A percentile compares a stretch with the other conserved stretches of the same genome.
Evolutionary conservation across 1,284 basidiomycete genomes (phyloP).

Genomic region (Phylloboletellus chloephorus): DNA sequence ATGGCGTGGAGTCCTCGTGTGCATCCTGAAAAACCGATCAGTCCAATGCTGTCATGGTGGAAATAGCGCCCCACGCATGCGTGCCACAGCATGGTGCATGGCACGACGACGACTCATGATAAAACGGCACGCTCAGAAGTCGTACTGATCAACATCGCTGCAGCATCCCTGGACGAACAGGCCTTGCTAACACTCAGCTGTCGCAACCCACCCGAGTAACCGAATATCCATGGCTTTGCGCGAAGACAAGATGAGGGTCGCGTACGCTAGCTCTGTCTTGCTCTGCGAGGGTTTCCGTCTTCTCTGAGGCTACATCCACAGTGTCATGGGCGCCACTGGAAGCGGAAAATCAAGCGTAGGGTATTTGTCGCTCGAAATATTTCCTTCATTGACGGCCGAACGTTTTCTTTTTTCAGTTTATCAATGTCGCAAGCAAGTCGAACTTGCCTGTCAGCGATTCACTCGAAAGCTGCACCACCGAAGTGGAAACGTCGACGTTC

Average conservation of each 20-base stretch:
- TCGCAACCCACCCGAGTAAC: not conserved
- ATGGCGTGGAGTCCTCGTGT: constrained; percentile 12
- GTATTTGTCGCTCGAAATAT: not conserved
- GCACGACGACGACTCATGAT: constrained; percentile 3
- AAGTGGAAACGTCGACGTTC: constrained; percentile 28
- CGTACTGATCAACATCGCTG: not conserved
- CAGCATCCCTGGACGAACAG: not conserved
- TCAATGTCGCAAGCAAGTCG: constrained; percentile 32
- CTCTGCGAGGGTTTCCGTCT: not conserved
- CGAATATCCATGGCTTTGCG: constrained; percentile 16
- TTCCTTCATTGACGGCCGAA: not conserved
- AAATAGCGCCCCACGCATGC: constrained; percentile 6
- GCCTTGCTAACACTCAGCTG: not conserved
- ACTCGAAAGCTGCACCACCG: constrained; percentile 33
- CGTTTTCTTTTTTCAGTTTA: constrained; percentile 21
- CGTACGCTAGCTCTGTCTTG: constrained; percentile 18
- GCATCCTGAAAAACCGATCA: constrained; percentile 16
- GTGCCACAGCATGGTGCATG: not conserved
- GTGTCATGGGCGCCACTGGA: constrained; percentile 42
- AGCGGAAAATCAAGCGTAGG: constrained; percentile 42
- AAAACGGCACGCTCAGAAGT: constrained; percentile 7
- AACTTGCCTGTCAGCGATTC: constrained; percentile 27
- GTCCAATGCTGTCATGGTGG: not conserved
- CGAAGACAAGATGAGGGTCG: constrained; percentile 23
- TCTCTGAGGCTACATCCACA: constrained; percentile 18